A percentile compares a stretch with the other conserved stretches of the same genome.
Evolutionary conservation across 2,329 filamentous ascomycete species (phyloP).

Genomic region (Rhynchosporium agropyri): DNA sequence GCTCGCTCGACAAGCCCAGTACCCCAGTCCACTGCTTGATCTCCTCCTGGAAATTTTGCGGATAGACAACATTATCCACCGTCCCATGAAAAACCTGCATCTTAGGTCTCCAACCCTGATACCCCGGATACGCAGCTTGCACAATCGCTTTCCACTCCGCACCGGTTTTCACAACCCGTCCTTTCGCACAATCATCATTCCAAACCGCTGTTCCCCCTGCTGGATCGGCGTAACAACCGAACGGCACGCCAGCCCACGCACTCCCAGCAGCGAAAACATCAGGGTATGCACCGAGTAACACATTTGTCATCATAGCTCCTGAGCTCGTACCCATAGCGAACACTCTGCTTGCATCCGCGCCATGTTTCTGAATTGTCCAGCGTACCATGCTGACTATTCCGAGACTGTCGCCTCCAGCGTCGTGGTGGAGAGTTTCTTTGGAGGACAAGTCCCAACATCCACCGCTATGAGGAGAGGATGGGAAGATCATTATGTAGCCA

Average conservation of each 20-base stretch:
- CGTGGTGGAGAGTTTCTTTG: slow-evolving; percentile 53
- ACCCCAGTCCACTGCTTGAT: slow-evolving; percentile 53
- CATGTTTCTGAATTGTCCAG: slow-evolving; percentile 54
- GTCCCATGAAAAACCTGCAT: slow-evolving; percentile 41
- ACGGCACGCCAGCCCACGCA: slow-evolving; percentile 49
- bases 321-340: slow-evolving; percentile 56
- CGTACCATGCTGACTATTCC: slow-evolving; percentile 61
- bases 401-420: slow-evolving; percentile 58
- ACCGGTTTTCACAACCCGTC: slow-evolving; percentile 41
- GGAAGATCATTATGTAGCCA: slow-evolving; percentile 63
- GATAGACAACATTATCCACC: slow-evolving; percentile 45
- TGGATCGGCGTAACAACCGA: slow-evolving; percentile 46
- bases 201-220: slow-evolving; percentile 45
- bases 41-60: slow-evolving; percentile 47
- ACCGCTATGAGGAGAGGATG: slow-evolving; percentile 50
- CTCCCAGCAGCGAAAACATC: slow-evolving; percentile 51
- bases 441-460: slow-evolving; percentile 64
- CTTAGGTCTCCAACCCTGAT: slow-evolving; percentile 39
- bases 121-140: slow-evolving; percentile 45
- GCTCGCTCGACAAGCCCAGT: slow-evolving; percentile 43
- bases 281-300: slow-evolving; percentile 51
- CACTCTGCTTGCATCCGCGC: slow-evolving; percentile 53
- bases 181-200: slow-evolving; percentile 54
- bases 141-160: slow-evolving; percentile 54
- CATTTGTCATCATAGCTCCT: slow-evolving; percentile 56